Evolutionary conservation across 352 stramenopile genomes (phyloP).

Genomic region (Pythium rhizo-oryzae): DNA sequence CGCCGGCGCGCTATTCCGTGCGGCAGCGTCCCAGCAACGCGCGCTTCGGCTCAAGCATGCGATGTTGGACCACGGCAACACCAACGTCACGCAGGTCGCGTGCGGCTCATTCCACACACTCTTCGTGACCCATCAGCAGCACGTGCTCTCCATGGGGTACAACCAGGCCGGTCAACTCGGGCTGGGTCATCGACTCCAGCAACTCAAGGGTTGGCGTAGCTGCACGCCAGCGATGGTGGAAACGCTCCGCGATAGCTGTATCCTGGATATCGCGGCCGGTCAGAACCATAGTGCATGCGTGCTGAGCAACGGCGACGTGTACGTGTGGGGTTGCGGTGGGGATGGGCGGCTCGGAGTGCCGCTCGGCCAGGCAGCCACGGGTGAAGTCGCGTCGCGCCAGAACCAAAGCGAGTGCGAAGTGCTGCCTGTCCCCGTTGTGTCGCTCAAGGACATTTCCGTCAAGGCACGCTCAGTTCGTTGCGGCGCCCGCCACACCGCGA

Average conservation of each 20-base stretch:
- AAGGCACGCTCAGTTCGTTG: conserved; percentile 56
- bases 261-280: conserved; percentile 69
- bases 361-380: background rate
- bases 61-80: conserved; percentile 43
- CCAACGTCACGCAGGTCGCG: conserved; percentile 67
- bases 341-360: conserved; percentile 62
- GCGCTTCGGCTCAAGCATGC: conserved; percentile 62
- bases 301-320: conserved; percentile 75
- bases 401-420: conserved; percentile 39
- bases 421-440: conserved; percentile 36
- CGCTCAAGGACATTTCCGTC: conserved; percentile 48
- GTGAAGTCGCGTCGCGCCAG: background rate
- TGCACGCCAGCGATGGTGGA: conserved; percentile 59
- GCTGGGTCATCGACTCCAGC: conserved; percentile 61
- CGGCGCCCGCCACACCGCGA: conserved; percentile 63
- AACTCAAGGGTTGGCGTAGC: conserved; percentile 68
- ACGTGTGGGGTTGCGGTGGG: conserved; percentile 72
- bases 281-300: conserved; percentile 78
- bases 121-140: conserved; percentile 77
- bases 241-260: conserved; percentile 50
- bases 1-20: conserved; percentile 39
- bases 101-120: conserved; percentile 75
- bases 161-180: conserved; percentile 80
- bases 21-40: conserved; percentile 41
- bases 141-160: conserved; percentile 77